Evolutionary conservation across 2,329 filamentous ascomycete species (phyloP), one percentile per base, ranked within the genome.

Genomic region (Zymoseptoria ardabiliae): DNA sequence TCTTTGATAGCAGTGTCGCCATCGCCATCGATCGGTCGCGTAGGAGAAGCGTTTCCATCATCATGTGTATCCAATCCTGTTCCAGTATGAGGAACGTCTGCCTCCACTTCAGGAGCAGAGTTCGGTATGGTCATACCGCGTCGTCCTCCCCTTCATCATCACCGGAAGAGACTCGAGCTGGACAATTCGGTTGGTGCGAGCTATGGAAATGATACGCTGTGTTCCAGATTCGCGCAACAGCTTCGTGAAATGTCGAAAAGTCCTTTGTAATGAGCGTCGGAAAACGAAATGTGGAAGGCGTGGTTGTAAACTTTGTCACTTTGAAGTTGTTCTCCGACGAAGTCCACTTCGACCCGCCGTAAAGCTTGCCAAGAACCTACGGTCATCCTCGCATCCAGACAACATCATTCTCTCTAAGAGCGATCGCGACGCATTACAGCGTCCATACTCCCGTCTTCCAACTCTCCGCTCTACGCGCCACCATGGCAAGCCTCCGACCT

Each of bases 401-500:
- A 28, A 28, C 25, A 28, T 28, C 25, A 28, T 8, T 2, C 9
- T 28, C 25, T 7, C 25, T 41, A 9, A n/a, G 41, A 55, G 17
- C 28, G 54, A 48, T 21, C 30, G 22, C 20, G 41, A 50, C 23
- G 35, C 22, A 28, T 51, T 17, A 13, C 22, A 56, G 45, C 41
- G 53, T 35, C 28, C 53, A 55, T 30, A 54, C 50, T 9, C 19
- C 52, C 51, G 17, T 7, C 57, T 17, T 54, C 13, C 2, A 30
- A 48, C 41, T 28, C 52, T 28, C 50, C 35, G 3, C 48, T 28
- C 23, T 50, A 20, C 52, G 10, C 9, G 17, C 54, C 41, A 62
- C 55, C 41, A 71, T 71, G 70, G 65, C 69, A 35, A 57, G 63
- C 53, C 57, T 71, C 41, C 64, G 68, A 52, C 59, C 61, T 11